A percentile compares a stretch with the other conserved stretches of the same genome.
These are phyloP conservation scores for Capsicum pubescens DNA, from an alignment of 257 asterid species.

Conservation along the genomic window DNA sequence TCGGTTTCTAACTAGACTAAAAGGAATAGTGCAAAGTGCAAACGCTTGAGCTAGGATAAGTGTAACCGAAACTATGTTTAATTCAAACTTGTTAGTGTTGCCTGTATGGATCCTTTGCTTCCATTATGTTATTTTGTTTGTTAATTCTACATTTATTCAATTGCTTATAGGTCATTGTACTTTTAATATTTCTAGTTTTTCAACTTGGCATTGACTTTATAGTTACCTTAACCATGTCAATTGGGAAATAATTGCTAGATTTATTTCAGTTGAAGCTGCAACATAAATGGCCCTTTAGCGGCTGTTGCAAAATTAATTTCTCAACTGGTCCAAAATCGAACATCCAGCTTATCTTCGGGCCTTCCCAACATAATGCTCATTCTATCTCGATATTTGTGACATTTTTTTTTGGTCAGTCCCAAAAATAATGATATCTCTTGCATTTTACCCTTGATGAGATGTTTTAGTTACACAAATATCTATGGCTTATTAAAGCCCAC, in stretches of 20 bases:
- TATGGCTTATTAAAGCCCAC: too few relatives aligned
- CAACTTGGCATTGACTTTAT: too few relatives aligned
- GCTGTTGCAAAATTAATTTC: too few relatives aligned
- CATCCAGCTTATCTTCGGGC: not conserved
- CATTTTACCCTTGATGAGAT: too few relatives aligned
- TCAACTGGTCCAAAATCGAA: too few relatives aligned
- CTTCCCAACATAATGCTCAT: not conserved
- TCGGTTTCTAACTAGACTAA: not conserved
- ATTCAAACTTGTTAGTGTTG: not conserved
- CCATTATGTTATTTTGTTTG: not conserved
- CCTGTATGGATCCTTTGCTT: not conserved
- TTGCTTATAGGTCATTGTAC: not conserved
- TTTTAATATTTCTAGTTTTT: too few relatives aligned
- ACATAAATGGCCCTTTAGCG: not conserved
- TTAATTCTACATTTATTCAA: not conserved
- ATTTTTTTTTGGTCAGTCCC: too few relatives aligned
- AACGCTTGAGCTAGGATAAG: not conserved
- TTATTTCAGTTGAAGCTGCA: not conserved
- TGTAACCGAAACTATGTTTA: not conserved
- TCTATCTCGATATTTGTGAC: too few relatives aligned
- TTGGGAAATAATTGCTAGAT: not conserved
- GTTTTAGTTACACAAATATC: too few relatives aligned
- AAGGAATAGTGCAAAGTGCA: not conserved
- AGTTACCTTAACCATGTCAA: not conserved
- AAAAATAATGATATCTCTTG: too few relatives aligned